Base-by-base conservation (phyloP, 192 early-diverging fungal genomes). In the Podila minutissima region DNA sequence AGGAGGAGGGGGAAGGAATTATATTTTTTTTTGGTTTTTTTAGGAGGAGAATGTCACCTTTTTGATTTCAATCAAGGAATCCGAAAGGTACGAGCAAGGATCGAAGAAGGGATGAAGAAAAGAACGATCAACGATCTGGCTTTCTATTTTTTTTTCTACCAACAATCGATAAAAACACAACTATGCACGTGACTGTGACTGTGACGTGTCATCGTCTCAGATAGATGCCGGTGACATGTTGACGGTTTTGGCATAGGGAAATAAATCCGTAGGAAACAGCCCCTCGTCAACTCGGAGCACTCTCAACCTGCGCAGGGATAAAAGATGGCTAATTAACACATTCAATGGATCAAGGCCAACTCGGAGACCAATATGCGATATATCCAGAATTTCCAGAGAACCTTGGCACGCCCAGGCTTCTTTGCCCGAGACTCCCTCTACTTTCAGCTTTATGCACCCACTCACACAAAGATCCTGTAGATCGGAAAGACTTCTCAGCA, bases 1-100 rank as follows among this genome's bases (percentile, higher is more conserved):
- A 41, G 24, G 64, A 58, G 20, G 59, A 53, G 58, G 61, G 66
- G 74, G 64, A 33, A 74, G 69, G 70, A 48, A 64, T 75, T 33
- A 48, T 22, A 17, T 66, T 70, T 82, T 59, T 86, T 77, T 70
- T 64, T 73, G 63, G 63, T 83, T 74, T 83, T 85, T 55, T 74
- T 66, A 20, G 60, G 55, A 46, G 41, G 41, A 46, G 11, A 37
- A 17, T 46, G 41, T 46, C 41, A 46, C 41, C 41, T 12, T 46
- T 46, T 46, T 17, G 15, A 46, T 46, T 46, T 46, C 41, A 46
- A 46, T 46, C 41, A 46, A 46, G 41, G 15, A 46, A 37, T 37
- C 35, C 41, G 41, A 46, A 37, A 46, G 41, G 41, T 17, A 46
- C 41, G 15, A 17, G 41, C 41, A 46, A 46, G 41, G 41, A 46